A percentile compares a stretch with the other conserved stretches of the same genome.
These are phyloP conservation scores for Corrigiola litoralis DNA, from an alignment of 179 eudicot genomes.

Conservation along the genomic window DNA sequence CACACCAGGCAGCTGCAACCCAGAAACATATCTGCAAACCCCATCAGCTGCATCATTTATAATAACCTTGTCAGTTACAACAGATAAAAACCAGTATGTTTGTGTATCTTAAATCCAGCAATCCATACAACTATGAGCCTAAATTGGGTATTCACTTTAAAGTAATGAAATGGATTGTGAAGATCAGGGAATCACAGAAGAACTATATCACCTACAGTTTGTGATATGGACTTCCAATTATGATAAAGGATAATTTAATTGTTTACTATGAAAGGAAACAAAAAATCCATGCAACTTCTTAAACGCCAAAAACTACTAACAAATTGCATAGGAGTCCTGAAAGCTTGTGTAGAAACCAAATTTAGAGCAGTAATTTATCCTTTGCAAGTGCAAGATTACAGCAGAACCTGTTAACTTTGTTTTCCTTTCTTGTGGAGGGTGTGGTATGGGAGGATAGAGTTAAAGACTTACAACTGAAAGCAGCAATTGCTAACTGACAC, in stretches of 20 bases:
- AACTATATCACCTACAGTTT: background rate
- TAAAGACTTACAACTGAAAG: slow-evolving; percentile 50
- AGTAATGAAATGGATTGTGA: background rate
- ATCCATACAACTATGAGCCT: too few relatives aligned
- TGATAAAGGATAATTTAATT: background rate
- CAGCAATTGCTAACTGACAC: slow-evolving; percentile 79
- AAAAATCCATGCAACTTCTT: background rate
- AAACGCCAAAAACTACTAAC: background rate
- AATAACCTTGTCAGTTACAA: background rate
- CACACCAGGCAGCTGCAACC: slow-evolving; percentile 90
- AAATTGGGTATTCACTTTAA: too few relatives aligned
- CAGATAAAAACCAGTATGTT: too few relatives aligned
- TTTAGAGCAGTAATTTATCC: background rate
- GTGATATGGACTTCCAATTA: background rate
- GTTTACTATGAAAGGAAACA: background rate
- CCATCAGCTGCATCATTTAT: slow-evolving; percentile 47
- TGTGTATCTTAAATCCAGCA: too few relatives aligned
- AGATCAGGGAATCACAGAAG: background rate
- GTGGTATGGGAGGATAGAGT: background rate
- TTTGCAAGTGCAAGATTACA: background rate
- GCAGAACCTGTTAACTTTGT: too few relatives aligned
- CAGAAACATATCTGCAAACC: slow-evolving; percentile 48
- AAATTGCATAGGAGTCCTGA: background rate
- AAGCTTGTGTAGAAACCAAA: background rate
- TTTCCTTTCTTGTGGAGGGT: background rate